phyloP scores from a whole-genome alignment of 306 rosid genomes.

The Glycine soja region DNA sequence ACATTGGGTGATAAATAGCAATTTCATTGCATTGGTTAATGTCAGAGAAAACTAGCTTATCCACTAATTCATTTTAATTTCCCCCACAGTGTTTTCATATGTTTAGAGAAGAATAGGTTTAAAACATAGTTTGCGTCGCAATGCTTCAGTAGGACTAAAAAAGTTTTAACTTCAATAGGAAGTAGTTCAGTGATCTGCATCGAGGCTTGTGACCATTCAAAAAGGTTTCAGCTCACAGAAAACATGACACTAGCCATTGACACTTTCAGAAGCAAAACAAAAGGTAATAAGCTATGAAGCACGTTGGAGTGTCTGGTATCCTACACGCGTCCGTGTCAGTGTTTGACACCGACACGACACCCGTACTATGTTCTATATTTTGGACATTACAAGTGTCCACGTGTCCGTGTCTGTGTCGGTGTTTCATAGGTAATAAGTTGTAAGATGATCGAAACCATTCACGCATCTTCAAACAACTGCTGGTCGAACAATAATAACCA shows the following conservation, averaged over 20 bases:
- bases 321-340: too few relatives aligned
- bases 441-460: not conserved
- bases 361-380: too few relatives aligned
- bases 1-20: not conserved
- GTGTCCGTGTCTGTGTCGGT: too few relatives aligned
- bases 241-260: not conserved
- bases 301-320: too few relatives aligned
- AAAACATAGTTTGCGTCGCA: not conserved
- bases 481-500: not conserved
- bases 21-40: not conserved
- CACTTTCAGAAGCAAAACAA: not conserved
- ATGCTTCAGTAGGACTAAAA: not conserved
- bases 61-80: not conserved
- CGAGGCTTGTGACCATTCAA: too few relatives aligned
- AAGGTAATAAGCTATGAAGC: not conserved
- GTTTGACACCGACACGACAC: too few relatives aligned
- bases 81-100: not conserved
- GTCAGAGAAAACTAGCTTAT: not conserved
- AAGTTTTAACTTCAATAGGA: too few relatives aligned
- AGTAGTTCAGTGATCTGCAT: too few relatives aligned
- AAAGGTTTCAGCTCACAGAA: not conserved
- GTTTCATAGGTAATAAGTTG: not conserved
- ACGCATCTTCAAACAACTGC: not conserved
- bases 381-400: too few relatives aligned
- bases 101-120: not conserved